These are phyloP conservation scores for Pholiota molesta DNA, from an alignment of 768 basidiomycete genomes.

Conservation along the genomic window DNA sequence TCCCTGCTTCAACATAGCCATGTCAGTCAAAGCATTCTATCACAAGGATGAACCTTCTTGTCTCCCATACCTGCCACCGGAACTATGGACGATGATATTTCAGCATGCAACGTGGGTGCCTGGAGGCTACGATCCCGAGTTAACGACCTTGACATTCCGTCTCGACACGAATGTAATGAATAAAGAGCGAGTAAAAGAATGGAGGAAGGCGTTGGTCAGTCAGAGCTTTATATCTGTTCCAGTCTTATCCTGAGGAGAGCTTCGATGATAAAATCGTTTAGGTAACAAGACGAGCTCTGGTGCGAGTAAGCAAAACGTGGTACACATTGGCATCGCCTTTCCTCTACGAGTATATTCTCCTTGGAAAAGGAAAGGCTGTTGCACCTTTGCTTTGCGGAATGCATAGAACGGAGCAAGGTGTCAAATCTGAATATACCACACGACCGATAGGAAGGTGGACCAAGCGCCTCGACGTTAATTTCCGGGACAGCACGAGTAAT, in stretches of 20 bases:
- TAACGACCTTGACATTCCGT: conserved; percentile 4
- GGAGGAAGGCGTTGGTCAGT: conserved; percentile 29
- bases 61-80: conserved; percentile 27
- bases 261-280: conserved; percentile 9
- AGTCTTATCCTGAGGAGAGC: not conserved
- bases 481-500: conserved; percentile 13
- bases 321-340: conserved; percentile 22
- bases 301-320: conserved; percentile 27
- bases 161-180: conserved; percentile 15
- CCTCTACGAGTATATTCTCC: conserved; percentile 25
- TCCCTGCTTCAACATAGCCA: not conserved
- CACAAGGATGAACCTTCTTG: not conserved
- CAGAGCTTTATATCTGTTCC: not conserved
- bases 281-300: conserved; percentile 22
- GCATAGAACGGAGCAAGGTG: not conserved
- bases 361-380: conserved; percentile 17
- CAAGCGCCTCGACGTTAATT: conserved; percentile 24
- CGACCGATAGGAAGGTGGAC: conserved; percentile 24
- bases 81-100: conserved; percentile 31
- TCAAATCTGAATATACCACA: not conserved
- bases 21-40: conserved; percentile 25
- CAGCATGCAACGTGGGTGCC: conserved; percentile 29
- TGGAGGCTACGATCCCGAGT: conserved; percentile 21
- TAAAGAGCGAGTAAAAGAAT: conserved; percentile 16
- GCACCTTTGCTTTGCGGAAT: conserved; percentile 13